phyloP scores from a whole-genome alignment of 306 rosid species.

The Aeschynomene evenia region DNA sequence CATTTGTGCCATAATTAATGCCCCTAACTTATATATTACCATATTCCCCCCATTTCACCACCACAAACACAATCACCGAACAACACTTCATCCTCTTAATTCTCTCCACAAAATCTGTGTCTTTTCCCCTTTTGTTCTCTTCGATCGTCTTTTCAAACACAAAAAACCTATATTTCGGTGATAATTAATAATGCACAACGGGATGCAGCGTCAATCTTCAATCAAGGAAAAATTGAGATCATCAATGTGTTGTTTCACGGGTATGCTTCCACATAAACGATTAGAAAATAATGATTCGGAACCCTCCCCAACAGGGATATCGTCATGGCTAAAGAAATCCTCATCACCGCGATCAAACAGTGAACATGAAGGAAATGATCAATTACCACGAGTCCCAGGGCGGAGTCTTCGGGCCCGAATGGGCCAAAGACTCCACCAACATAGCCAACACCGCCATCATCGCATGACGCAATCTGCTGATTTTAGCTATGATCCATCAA shows the following conservation, averaged over 20 bases:
- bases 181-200: conserved; percentile 18
- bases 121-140: too few relatives aligned
- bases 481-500: conserved; percentile 42
- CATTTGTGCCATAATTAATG: too few relatives aligned
- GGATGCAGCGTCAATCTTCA: conserved; percentile 10
- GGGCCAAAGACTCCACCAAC: not conserved
- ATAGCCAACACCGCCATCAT: not conserved
- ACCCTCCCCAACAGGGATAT: not conserved
- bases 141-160: too few relatives aligned
- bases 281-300: not conserved
- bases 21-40: not conserved
- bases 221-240: conserved; percentile 31
- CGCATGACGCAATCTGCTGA: conserved; percentile 35
- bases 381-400: not conserved
- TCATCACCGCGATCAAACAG: not conserved
- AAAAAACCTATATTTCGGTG: too few relatives aligned
- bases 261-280: not conserved
- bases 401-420: not conserved
- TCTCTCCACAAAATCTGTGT: not conserved
- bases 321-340: conserved; percentile 17
- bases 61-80: not conserved
- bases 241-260: conserved; percentile 36
- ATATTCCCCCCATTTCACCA: not conserved
- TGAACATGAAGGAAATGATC: not conserved
- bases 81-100: not conserved